Percentiles rank a stretch among this genome's conserved stretches.
Conservation (phyloP, 2,329 filamentous ascomycete species). For the Paracorniculantispora psalliotae region DNA sequence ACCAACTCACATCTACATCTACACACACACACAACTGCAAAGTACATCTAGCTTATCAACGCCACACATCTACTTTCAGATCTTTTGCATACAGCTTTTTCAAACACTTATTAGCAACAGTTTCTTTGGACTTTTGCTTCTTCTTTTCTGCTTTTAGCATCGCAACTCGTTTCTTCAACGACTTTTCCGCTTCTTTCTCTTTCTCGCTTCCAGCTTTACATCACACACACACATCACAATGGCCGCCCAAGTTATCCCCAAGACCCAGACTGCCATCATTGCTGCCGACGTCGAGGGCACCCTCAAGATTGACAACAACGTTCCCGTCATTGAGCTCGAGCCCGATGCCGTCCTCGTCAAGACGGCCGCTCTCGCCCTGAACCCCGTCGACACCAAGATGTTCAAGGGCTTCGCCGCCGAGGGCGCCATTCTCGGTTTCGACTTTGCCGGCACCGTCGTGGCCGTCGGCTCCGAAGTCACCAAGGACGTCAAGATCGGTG, state of each 20-base stretch:
- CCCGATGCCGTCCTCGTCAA: conserved; percentile 20
- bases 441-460: conserved; percentile 31
- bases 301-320: conserved; percentile 2
- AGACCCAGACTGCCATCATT: conserved; percentile 11
- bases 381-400: conserved; percentile 33
- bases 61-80: not conserved
- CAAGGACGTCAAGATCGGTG: conserved; percentile 18
- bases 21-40: not conserved
- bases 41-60: not conserved
- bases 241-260: conserved; percentile 10
- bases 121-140: not conserved
- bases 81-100: not conserved
- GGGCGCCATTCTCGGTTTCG: conserved; percentile 28
- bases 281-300: conserved; percentile 6
- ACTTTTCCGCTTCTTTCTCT: not conserved
- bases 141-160: not conserved
- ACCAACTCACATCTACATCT: not conserved
- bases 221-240: conserved; percentile 3
- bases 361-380: conserved; percentile 29
- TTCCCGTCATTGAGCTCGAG: conserved; percentile 10
- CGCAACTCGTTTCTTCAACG: not conserved
- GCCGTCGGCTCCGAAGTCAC: conserved; percentile 18
- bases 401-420: conserved; percentile 20
- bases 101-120: not conserved
- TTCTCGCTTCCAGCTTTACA: not conserved